Evolutionary conservation across 78 protist species (phyloP), one percentile per base, ranked within the genome.

Genomic region (Pigoraptor vietnamica): DNA sequence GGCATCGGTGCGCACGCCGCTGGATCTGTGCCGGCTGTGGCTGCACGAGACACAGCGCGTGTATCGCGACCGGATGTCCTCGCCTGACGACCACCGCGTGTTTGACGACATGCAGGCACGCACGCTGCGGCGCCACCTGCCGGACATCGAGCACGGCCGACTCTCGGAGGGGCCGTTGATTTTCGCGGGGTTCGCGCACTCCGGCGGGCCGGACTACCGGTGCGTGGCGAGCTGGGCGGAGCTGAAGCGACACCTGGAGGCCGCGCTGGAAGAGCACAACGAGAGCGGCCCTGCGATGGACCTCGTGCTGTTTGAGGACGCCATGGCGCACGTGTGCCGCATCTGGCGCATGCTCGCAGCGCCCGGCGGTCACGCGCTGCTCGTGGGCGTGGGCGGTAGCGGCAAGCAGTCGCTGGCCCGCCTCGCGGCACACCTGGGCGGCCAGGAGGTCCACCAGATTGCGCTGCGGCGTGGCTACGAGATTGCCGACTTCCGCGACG

Each of bases 361-460:
- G 82, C 96, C 97, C 29, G 67, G 86, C 39, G 98, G 98, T 82
- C 97, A 98, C 55, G 96, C 97, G 0, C 87, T 98, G 86, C 95
- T 98, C 40, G 95, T 98, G 14, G 99, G 99, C 24, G 97, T 98
- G 35, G 97, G 98, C 24, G 99, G 99, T 25, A 89, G 97, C 2
- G 99, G 99, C 1, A 88, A 97, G 39, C 95, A 93, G 90, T 88
- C 96, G 6, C 82, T 98, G 34, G 93, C 98, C 29, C 89, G 98
- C 37, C 95, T 98, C 25, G 98, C 98, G 0, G 94, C 98, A 37
- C 95, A 91, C 92, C 90, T 96, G 33, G 90, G 93, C 38, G 98
- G 96, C 33, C 89, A 39, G 87, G 56, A 82, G 33, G 81, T 97
- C 55, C 55, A 93, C 90, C 87, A 89, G 37, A 40, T 97, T 56